Percentiles rank a stretch among this genome's conserved stretches.
These are phyloP conservation scores for Candida buenavistaensis DNA, from an alignment of 1,139 yeast genomes.

Conservation along the genomic window DNA sequence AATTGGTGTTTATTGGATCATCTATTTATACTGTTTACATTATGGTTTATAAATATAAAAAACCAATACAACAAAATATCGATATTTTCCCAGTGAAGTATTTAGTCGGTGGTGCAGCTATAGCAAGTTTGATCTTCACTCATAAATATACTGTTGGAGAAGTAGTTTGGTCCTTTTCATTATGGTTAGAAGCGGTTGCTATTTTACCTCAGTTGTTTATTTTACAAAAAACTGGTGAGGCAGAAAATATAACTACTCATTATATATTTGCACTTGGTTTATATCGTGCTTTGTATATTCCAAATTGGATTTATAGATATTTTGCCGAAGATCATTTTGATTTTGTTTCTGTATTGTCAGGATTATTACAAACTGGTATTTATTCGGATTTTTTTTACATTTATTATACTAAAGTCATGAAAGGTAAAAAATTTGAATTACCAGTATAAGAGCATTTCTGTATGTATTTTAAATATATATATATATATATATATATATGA, in stretches of 20 bases:
- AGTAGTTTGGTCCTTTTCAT: conserved; percentile 70
- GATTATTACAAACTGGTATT: conserved; percentile 78
- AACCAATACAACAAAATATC: conserved; percentile 48
- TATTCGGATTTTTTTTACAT: conserved; percentile 95
- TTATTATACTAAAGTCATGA: conserved; percentile 76
- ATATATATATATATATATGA: conserved; percentile 1
- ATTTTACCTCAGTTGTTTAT: conserved; percentile 90
- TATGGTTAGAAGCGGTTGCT: conserved; percentile 90
- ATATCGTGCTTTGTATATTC: conserved; percentile 85
- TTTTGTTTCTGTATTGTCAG: conserved; percentile 71
- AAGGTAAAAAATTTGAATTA: conserved; percentile 77
- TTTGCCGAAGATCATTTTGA: conserved; percentile 67
- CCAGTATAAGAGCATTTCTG: conserved; percentile 49
- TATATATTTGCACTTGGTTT: conserved; percentile 91
- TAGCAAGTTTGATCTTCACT: conserved; percentile 66
- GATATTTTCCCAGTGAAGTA: conserved; percentile 82
- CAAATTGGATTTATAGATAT: conserved; percentile 94
- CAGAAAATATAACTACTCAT: conserved; percentile 84
- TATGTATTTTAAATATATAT: not conserved
- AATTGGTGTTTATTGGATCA: conserved; percentile 73
- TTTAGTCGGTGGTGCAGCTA: conserved; percentile 61
- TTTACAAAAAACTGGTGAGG: conserved; percentile 87
- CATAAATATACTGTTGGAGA: conserved; percentile 63
- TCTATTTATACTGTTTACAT: conserved; percentile 75
- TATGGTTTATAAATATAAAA: conserved; percentile 62